A percentile compares a stretch with the other conserved stretches of the same genome.
Conservation (phyloP, 306 rosid genomes). For the Abrus precatorius region DNA sequence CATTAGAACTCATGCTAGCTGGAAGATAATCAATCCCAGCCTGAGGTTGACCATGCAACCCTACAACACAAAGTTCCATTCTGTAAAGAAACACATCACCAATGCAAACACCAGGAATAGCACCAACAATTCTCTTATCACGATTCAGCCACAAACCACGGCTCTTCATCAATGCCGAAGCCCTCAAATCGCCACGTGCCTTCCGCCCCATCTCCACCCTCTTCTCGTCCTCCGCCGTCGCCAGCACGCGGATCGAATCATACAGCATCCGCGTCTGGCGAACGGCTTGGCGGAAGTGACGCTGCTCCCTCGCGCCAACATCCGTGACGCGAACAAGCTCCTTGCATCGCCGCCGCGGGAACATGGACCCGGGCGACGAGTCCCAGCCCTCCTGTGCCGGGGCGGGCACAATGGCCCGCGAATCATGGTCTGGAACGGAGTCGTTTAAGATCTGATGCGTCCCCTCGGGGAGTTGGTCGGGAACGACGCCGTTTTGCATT, state of each 20-base stretch:
- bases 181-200: slow-evolving; percentile 72
- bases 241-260: slow-evolving; percentile 73
- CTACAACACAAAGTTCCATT: slow-evolving; percentile 90
- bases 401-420: slow-evolving; percentile 75
- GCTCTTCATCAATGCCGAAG: slow-evolving; percentile 68
- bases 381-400: slow-evolving; percentile 17
- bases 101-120: slow-evolving; percentile 85
- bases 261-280: slow-evolving; percentile 78
- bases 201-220: slow-evolving; percentile 42
- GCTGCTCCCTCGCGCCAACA: slow-evolving; percentile 63
- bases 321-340: slow-evolving; percentile 86
- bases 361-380: slow-evolving; percentile 35
- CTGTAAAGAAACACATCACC: slow-evolving; percentile 87
- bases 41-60: slow-evolving; percentile 89
- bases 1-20: slow-evolving; percentile 80
- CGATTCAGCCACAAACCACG: slow-evolving; percentile 87
- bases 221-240: slow-evolving; percentile 63
- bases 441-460: not conserved
- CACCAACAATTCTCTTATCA: slow-evolving; percentile 88
- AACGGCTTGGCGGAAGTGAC: slow-evolving; percentile 68
- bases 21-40: slow-evolving; percentile 97
- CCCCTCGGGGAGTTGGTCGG: no score
- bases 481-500: slow-evolving; percentile 31
- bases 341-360: slow-evolving; percentile 29
- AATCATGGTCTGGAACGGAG: slow-evolving; percentile 52